Conservation (phyloP, 257 asterid species). For the Jasminum sambac region DNA sequence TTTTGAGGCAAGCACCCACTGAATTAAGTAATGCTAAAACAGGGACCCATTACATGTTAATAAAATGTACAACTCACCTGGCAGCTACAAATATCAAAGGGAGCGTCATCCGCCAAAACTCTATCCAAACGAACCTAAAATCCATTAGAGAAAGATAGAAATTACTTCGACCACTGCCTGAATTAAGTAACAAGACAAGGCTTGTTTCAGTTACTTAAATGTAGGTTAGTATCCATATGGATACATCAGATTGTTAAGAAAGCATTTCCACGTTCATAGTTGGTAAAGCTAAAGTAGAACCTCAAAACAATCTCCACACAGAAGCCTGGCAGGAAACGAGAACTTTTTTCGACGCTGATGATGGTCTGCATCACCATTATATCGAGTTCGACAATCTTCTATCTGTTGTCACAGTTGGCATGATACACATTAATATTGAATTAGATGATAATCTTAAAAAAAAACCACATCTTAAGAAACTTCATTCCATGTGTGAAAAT, state of each 20-base stretch:
- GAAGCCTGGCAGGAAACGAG: constrained; percentile 93
- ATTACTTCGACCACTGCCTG: constrained; percentile 11
- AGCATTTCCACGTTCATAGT: constrained; percentile 1
- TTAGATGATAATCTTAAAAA: constrained; percentile 9
- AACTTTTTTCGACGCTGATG: constrained; percentile 89
- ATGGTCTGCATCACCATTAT: constrained; percentile 98
- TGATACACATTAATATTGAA: neutral
- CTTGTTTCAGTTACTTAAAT: constrained; percentile 21
- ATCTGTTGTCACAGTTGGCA: constrained; percentile 49
- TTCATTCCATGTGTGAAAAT: neutral
- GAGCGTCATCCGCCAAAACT: constrained; percentile 87
- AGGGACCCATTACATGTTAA: neutral
- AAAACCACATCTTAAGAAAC: neutral
- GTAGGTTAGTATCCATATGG: neutral
- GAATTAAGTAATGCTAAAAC: neutral
- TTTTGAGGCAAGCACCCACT: neutral
- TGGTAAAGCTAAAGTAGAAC: constrained; percentile 28
- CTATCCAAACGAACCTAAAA: constrained; percentile 78
- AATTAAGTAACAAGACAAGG: constrained; percentile 1
- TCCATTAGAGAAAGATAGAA: constrained; percentile 9
- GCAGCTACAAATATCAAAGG: constrained; percentile 93
- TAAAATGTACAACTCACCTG: constrained; percentile 57
- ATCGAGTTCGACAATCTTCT: constrained; percentile 95
- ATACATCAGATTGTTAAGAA: constrained; percentile 1
- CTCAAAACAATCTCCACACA: constrained; percentile 98